Evolutionary conservation across 169 alveolate genomes (phyloP).

Genomic region (Babesia caballi): DNA sequence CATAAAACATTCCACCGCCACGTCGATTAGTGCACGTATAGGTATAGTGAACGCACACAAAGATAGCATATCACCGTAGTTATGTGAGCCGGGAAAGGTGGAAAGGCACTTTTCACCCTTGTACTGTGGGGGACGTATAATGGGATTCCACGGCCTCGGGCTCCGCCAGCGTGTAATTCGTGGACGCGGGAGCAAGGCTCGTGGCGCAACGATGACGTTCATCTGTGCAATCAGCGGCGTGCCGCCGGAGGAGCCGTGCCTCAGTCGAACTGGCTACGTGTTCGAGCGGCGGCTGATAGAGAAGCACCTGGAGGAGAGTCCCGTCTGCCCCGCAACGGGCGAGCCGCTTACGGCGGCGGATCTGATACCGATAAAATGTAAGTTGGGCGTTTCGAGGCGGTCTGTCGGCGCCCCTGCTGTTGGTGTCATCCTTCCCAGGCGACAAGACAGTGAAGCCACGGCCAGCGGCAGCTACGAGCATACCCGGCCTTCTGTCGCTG

Average conservation of each 20-base stretch:
- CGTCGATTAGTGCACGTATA: too few species aligned
- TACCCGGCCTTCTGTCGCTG: slow-evolving; percentile 90
- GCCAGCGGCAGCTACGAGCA: slow-evolving; percentile 87
- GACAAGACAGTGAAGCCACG: slow-evolving; percentile 85
- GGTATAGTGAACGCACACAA: too few species aligned
- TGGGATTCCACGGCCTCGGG: slow-evolving; percentile 1
- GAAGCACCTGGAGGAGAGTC: slow-evolving; percentile 75
- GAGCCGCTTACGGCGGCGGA: slow-evolving; percentile 74
- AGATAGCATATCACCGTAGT: too few species aligned
- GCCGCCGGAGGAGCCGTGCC: slow-evolving; percentile 83
- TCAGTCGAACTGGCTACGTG: slow-evolving; percentile 82
- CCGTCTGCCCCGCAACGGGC: slow-evolving; percentile 81
- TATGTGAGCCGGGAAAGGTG: too few species aligned
- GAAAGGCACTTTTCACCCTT: not conserved
- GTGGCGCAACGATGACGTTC: slow-evolving; percentile 68
- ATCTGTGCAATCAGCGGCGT: slow-evolving; percentile 84
- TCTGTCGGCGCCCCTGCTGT: not conserved
- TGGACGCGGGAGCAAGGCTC: not conserved
- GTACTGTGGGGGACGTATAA: slow-evolving; percentile 22
- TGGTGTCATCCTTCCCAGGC: slow-evolving; percentile 38
- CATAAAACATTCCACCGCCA: too few species aligned
- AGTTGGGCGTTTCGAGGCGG: not conserved
- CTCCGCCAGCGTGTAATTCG: not conserved
- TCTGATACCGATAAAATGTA: slow-evolving; percentile 73
- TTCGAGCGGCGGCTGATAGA: slow-evolving; percentile 81